Evolutionary conservation across 2,329 filamentous ascomycete genomes (phyloP), one percentile per base, ranked within the genome.

Genomic region (Calonectria pseudoturangicola): DNA sequence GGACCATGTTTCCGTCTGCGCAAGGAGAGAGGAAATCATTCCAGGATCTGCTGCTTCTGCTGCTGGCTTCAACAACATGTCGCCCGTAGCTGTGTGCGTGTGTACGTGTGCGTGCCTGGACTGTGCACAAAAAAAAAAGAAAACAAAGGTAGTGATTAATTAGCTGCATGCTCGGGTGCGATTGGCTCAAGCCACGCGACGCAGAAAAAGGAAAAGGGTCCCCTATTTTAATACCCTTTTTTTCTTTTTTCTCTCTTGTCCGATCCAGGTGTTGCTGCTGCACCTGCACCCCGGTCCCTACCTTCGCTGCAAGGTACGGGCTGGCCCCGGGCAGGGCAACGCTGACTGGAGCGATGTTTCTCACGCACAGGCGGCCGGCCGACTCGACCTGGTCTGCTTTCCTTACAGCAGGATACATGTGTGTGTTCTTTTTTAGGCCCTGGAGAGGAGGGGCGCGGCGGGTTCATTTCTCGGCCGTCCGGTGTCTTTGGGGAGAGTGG

Each of bases 401-500:
- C 21, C 21, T 21, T 21, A 21, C 21, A 21, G 21, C 21, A 21
- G 21, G 21, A 21, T 21, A 33, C 30, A n/a, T 62, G 21, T 10
- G 27, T 45, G 25, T 41, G 27, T 4, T 63, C 47, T 54, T 43
- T 54, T 66, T 66, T 66, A 30, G 28, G 64, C 36, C 50, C 30
- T 36, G 47, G 27, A n/a, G 12, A 21, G 39, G 51, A n/a, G 36
- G 54, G 54, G 36, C 33, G 12, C 54, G n/a, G 4, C 27, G 9
- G 58, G 13, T 28, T 62, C 67, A 51, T 56, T 63, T 56, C 68
- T 64, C 48, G 47, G 28, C 58, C 56, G 56, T 63, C 64, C 25
- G 64, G 64, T 71, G 64, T 33, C 67, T 64, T 68, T 71, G 47
- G 64, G 69, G 45, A 70, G 60, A 67, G 64, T 68, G 69, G 56